phyloP scores from a whole-genome alignment of 306 rosid genomes.

The Cicer arietinum region DNA sequence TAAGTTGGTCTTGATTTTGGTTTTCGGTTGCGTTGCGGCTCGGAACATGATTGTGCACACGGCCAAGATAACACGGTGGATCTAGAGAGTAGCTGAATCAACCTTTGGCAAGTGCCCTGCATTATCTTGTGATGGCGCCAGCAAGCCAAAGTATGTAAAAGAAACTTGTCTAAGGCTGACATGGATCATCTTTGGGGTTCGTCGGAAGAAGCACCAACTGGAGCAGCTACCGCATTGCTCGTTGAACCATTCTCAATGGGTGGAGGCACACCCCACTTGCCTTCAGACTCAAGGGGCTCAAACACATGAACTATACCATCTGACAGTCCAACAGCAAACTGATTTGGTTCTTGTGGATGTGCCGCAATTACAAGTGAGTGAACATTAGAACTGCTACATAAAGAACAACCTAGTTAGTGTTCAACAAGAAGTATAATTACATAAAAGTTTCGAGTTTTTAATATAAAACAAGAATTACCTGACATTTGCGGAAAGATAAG shows the following conservation, averaged over 20 bases:
- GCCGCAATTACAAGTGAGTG: constrained; percentile 93
- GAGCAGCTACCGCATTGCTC: constrained; percentile 61
- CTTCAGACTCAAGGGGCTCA: constrained; percentile 95
- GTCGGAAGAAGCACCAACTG: constrained; percentile 87
- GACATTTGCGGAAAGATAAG: constrained; percentile 78
- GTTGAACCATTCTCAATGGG: constrained; percentile 92
- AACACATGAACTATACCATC: constrained; percentile 92
- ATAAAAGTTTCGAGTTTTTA: background rate
- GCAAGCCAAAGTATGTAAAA: constrained; percentile 62
- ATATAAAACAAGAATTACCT: constrained; percentile 55
- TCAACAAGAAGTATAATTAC: background rate
- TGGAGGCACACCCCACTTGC: constrained; percentile 94
- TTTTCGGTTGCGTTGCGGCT: background rate
- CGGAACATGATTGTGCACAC: background rate
- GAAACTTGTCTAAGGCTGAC: constrained; percentile 66
- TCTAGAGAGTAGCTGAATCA: background rate
- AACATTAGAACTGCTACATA: constrained; percentile 64
- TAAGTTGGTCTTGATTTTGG: constrained; percentile 20
- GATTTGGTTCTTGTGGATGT: constrained; percentile 98
- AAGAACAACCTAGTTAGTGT: constrained; percentile 32
- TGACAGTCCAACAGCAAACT: constrained; percentile 87
- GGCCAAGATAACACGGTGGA: background rate
- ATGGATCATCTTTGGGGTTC: constrained; percentile 79
- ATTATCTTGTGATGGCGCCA: constrained; percentile 45
- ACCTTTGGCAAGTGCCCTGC: constrained; percentile 33